Percentiles rank a stretch among this genome's conserved stretches.
Conservation (phyloP, 1,284 basidiomycete genomes). For the Austroboletus olivaceoglutinosus region DNA sequence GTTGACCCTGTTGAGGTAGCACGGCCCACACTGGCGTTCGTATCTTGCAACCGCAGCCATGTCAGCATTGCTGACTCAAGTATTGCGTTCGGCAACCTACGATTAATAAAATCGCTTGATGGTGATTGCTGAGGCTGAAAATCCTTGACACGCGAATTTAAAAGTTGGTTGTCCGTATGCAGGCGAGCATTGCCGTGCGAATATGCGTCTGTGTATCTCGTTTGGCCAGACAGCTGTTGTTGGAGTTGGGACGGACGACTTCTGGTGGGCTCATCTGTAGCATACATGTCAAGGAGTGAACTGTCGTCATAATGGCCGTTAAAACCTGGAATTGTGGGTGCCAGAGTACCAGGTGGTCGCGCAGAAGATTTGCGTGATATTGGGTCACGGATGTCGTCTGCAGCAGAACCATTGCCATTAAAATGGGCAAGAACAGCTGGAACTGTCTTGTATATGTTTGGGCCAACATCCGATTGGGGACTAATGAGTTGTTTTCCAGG, state of each 20-base stretch:
- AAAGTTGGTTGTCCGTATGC: conserved; percentile 15
- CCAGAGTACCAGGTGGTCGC: conserved; percentile 36
- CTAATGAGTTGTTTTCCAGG: conserved; percentile 12
- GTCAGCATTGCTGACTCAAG: conserved; percentile 8
- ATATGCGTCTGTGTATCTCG: conserved; percentile 22
- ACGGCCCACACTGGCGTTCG: conserved; percentile 24
- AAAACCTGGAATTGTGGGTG: conserved; percentile 35
- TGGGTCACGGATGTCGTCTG: conserved; percentile 22
- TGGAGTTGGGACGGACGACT: conserved; percentile 23
- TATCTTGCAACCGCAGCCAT: conserved; percentile 8
- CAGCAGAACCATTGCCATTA: conserved; percentile 7
- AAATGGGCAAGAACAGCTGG: conserved; percentile 25
- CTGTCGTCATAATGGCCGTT: conserved; percentile 25
- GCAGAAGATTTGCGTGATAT: conserved; percentile 22
- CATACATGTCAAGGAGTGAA: conserved; percentile 26
- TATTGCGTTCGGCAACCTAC: conserved; percentile 18
- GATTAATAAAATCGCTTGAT: conserved; percentile 21
- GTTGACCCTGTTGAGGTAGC: conserved; percentile 34
- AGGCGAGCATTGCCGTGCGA: conserved; percentile 12
- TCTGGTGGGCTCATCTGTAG: conserved; percentile 19
- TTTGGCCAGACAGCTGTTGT: conserved; percentile 20
- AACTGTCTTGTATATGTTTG: conserved; percentile 33
- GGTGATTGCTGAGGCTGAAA: conserved; percentile 18
- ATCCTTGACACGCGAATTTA: conserved; percentile 23
- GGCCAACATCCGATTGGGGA: conserved; percentile 20